Conservation (phyloP, 2,329 filamentous ascomycete genomes). For the Bipolaris sorokiniana region DNA sequence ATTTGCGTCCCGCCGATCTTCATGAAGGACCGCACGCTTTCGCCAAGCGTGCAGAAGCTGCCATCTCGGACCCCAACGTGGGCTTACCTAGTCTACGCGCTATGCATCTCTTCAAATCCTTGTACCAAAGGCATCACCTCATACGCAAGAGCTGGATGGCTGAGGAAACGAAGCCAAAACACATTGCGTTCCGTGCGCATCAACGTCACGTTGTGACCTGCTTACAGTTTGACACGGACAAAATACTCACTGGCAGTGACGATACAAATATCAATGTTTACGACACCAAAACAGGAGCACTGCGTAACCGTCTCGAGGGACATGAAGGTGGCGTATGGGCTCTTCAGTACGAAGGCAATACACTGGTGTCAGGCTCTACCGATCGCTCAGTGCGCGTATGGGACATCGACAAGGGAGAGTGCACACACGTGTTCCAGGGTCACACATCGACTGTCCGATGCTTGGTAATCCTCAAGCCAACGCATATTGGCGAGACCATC, state of each 20-base stretch:
- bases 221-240: slow-evolving; percentile 96
- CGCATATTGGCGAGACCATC: slow-evolving; percentile 71
- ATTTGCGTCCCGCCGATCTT: slow-evolving; percentile 56
- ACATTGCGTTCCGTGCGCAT: slow-evolving; percentile 96
- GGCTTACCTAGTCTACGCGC: slow-evolving; percentile 79
- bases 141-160: slow-evolving; percentile 93
- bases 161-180: slow-evolving; percentile 78
- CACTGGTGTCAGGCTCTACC: slow-evolving; percentile 92
- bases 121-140: slow-evolving; percentile 91
- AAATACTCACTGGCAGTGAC: slow-evolving; percentile 96
- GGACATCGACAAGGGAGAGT: slow-evolving; percentile 93
- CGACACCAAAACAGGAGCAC: slow-evolving; percentile 89
- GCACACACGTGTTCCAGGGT: slow-evolving; percentile 94
- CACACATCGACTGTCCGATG: slow-evolving; percentile 98
- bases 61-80: slow-evolving; percentile 80
- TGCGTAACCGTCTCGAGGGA: slow-evolving; percentile 83
- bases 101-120: slow-evolving; percentile 92
- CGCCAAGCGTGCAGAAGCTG: slow-evolving; percentile 80
- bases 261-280: slow-evolving; percentile 98
- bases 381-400: slow-evolving; percentile 98
- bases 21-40: slow-evolving; percentile 86
- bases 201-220: slow-evolving; percentile 97
- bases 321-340: slow-evolving; percentile 99
- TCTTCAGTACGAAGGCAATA: slow-evolving; percentile 93
- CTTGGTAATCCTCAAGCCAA: slow-evolving; percentile 90